These are phyloP conservation scores for Mycena latifolia DNA, from an alignment of 768 basidiomycete species.

Conservation along the genomic window DNA sequence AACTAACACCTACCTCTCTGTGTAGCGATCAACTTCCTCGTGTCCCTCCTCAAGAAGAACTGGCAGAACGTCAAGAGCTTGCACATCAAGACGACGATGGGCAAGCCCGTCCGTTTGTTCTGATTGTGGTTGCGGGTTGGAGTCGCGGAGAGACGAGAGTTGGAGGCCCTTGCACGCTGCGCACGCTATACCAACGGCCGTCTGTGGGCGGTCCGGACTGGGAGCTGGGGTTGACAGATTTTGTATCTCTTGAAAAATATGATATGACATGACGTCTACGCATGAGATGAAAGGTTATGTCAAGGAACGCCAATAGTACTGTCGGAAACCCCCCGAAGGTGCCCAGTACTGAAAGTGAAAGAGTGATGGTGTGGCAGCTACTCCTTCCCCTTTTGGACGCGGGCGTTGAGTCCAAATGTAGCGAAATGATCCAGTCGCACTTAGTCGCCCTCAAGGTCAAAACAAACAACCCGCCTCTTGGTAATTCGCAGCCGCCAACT, in stretches of 20 bases:
- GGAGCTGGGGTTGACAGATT: slow-evolving; percentile 36
- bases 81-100: slow-evolving; percentile 99
- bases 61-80: slow-evolving; percentile 99
- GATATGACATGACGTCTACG: slow-evolving; percentile 27
- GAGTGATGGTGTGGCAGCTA: too few relatives aligned
- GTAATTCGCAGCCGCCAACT: too few relatives aligned
- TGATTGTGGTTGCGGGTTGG: slow-evolving; percentile 54
- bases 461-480: too few relatives aligned
- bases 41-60: slow-evolving; percentile 99
- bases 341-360: too few relatives aligned
- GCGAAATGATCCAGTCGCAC: too few relatives aligned
- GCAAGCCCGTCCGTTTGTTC: slow-evolving; percentile 74
- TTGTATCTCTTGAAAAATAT: slow-evolving; percentile 26
- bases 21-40: slow-evolving; percentile 98
- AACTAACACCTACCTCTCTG: slow-evolving; percentile 16
- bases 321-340: too few relatives aligned
- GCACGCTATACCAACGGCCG: slow-evolving; percentile 39
- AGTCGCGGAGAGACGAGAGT: slow-evolving; percentile 15
- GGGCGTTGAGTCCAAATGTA: too few relatives aligned
- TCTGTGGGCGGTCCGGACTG: slow-evolving; percentile 34
- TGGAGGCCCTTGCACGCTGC: slow-evolving; percentile 35
- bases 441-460: background rate
- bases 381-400: too few relatives aligned
- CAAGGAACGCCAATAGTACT: too few relatives aligned
- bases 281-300: too few relatives aligned